phyloP scores from a whole-genome alignment of 495 filamentous ascomycete species.

The Xylaria nigripes region DNA sequence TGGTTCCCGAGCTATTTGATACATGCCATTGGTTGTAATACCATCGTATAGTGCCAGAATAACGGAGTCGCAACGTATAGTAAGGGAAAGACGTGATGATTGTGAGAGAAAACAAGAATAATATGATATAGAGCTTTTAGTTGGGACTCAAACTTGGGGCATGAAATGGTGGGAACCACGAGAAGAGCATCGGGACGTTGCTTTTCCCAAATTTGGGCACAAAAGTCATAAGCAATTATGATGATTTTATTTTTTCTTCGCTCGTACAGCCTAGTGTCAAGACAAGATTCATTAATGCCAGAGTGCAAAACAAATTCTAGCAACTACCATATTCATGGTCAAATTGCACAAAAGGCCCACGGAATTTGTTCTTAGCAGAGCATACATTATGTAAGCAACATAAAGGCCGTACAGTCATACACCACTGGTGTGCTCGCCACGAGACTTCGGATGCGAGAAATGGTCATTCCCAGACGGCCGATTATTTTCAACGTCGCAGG shows the following conservation, averaged over 20 bases:
- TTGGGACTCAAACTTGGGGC: no score
- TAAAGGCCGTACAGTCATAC: neutral
- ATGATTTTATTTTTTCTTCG: neutral
- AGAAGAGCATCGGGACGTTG: neutral
- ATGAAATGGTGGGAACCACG: no score
- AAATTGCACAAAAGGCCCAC: neutral
- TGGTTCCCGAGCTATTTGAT: no score
- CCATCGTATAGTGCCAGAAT: no score
- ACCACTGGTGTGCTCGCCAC: neutral
- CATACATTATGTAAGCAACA: neutral
- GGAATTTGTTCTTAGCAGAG: neutral
- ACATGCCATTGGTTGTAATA: no score
- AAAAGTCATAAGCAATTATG: neutral
- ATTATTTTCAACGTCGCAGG: neutral
- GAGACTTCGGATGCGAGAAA: constrained; percentile 1
- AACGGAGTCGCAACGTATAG: no score
- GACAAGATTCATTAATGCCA: neutral
- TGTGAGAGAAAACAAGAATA: no score
- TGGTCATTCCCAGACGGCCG: neutral
- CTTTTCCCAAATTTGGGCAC: neutral
- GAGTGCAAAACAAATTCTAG: neutral
- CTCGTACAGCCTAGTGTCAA: neutral
- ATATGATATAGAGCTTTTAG: no score
- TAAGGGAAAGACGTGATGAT: no score
- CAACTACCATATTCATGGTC: neutral